Conservation (phyloP, 345 rosid species). For the Salix arbutifolia region DNA sequence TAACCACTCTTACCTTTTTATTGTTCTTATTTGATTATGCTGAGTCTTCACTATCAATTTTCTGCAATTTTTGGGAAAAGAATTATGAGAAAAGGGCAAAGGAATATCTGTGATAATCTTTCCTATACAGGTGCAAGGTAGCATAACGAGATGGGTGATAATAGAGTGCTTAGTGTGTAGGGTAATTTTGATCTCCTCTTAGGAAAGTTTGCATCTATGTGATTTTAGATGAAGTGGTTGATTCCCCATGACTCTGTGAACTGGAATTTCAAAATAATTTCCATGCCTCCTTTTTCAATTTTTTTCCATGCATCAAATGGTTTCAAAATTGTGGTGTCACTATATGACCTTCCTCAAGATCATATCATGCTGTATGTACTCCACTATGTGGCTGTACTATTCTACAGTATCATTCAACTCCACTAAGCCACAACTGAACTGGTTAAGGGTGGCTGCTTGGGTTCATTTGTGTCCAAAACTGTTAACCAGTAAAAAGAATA, state of each 20-base stretch:
- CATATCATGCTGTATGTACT: background rate
- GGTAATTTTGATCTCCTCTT: background rate
- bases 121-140: background rate
- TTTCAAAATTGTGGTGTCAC: background rate
- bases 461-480: background rate
- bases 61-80: background rate
- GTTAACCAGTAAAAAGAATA: background rate
- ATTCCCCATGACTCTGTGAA: background rate
- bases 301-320: background rate
- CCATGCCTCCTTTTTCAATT: background rate
- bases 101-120: background rate
- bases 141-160: background rate
- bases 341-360: background rate
- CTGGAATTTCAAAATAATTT: background rate
- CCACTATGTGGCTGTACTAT: no score
- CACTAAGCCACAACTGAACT: no score
- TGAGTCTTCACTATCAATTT: background rate
- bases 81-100: background rate
- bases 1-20: background rate
- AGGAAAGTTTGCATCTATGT: background rate
- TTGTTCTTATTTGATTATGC: background rate
- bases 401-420: no score
- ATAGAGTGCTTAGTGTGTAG: background rate
- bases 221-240: background rate
- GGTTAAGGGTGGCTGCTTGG: no score